Evolutionary conservation across 83 land plant genomes (phyloP).

Genomic region (Diphasiastrum complanatum): DNA sequence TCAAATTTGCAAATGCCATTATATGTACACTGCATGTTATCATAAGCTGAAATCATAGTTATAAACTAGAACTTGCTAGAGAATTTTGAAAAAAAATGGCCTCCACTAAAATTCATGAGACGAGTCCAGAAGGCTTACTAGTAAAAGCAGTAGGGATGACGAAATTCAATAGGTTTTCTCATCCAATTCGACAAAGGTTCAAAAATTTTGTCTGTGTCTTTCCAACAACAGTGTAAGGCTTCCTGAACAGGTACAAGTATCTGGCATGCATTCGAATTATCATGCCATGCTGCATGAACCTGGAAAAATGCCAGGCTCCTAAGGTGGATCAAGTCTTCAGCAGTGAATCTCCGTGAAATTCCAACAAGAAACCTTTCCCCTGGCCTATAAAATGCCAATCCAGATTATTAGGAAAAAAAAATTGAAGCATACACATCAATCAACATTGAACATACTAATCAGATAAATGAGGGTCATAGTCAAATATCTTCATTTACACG

Average conservation of each 20-base stretch:
- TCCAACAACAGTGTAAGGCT: constrained; percentile 6
- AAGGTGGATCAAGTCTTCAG: not conserved
- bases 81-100: not conserved
- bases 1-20: not conserved
- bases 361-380: too few species aligned
- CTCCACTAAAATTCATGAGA: not conserved
- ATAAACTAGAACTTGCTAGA: not conserved
- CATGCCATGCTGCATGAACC: not conserved
- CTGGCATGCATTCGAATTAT: not conserved
- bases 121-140: not conserved
- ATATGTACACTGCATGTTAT: constrained; percentile 5
- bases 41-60: too few species aligned
- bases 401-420: not conserved
- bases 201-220: constrained; percentile 5
- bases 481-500: too few species aligned
- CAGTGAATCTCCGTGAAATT: too few species aligned
- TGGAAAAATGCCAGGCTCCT: not conserved
- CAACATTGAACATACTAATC: not conserved
- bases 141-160: constrained; percentile 12
- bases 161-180: not conserved
- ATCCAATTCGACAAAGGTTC: not conserved
- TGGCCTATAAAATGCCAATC: not conserved
- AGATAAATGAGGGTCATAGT: too few species aligned
- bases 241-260: not conserved
- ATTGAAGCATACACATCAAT: not conserved